Base-by-base conservation (phyloP, 148 eudicot genomes). In the Cornus suecica region DNA sequence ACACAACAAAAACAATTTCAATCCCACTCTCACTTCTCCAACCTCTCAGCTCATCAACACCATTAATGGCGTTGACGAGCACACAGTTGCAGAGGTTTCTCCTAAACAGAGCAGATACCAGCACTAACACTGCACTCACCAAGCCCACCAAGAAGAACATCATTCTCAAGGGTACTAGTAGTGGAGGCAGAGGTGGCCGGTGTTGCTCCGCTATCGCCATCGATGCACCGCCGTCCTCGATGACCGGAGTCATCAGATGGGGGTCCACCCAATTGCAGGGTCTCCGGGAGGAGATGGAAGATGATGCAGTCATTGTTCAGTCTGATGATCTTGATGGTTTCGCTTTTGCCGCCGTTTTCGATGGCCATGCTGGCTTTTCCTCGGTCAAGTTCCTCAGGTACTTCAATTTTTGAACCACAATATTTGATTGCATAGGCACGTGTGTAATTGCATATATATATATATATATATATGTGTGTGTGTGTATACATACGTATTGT, bases 251-350 rank as follows among this genome's bases (percentile, higher is more conserved):
- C n/a, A 77, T 91, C 48, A 79, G 88, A 75, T 92, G 92, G 97
- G 99, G 99, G 6, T 86, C 91, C 10, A 84, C 87, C 23, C 83
- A 84, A 74, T 71, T 95, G 34, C 95, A 92, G 82, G 99, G 99
- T 24, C 79, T 83, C 54, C 88, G 99, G 0, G 94, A 95, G 14
- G 99, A 95, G 84, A 95, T 95, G 99, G 99, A 95, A 75, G 99
- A 95, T 77, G 99, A 92, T 82, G 86, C 79, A 52, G 77, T 92
- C 0, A 68, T 95, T 68, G 80, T 91, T 29, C 81, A 74, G 69
- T 80, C 89, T 54, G 89, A 87, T 69, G 81, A 75, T 56, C 85
- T 80, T 61, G 80, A 76, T 58, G 97, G 94, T 4, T 95, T 95
- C 73, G 81, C 84, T 67, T 95, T 81, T 86, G 99, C 97, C 72